Evolutionary conservation across 352 stramenopile species (phyloP).

Genomic region (Phytophthora cajani): DNA sequence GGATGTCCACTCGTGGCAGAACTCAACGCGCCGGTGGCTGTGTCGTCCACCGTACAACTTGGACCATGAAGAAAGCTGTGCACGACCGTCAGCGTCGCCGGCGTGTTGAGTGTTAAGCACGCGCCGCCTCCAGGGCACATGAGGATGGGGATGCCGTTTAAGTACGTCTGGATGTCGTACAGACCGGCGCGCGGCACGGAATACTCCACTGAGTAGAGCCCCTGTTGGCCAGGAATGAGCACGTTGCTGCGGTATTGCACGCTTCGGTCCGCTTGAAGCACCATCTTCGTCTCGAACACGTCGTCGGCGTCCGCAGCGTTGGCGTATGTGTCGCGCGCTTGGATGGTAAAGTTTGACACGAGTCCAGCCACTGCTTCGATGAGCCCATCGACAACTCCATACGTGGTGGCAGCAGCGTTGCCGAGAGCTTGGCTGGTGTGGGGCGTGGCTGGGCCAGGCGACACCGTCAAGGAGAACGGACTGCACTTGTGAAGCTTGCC

Average conservation of each 20-base stretch:
- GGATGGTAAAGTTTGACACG: slow-evolving; percentile 94
- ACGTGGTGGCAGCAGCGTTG: slow-evolving; percentile 47
- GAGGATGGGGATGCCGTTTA: slow-evolving; percentile 89
- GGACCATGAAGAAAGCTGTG: slow-evolving; percentile 89
- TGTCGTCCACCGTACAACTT: slow-evolving; percentile 87
- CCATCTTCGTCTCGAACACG: slow-evolving; percentile 88
- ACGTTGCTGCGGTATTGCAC: slow-evolving; percentile 89
- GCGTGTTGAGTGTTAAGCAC: slow-evolving; percentile 54
- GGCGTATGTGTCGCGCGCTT: slow-evolving; percentile 94
- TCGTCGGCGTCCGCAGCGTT: slow-evolving; percentile 67
- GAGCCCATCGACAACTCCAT: slow-evolving; percentile 85
- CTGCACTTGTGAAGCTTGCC: slow-evolving; percentile 94
- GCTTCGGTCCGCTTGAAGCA: slow-evolving; percentile 51
- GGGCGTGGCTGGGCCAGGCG: slow-evolving; percentile 87
- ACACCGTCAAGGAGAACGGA: slow-evolving; percentile 90
- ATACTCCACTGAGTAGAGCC: slow-evolving; percentile 94
- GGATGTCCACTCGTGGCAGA: slow-evolving; percentile 82
- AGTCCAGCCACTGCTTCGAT: slow-evolving; percentile 93
- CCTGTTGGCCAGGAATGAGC: slow-evolving; percentile 54
- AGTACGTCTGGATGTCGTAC: slow-evolving; percentile 86
- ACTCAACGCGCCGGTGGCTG: slow-evolving; percentile 71
- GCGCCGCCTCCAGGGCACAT: slow-evolving; percentile 82
- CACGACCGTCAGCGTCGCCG: slow-evolving; percentile 86
- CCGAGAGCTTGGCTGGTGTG: slow-evolving; percentile 92
- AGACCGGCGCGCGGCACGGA: slow-evolving; percentile 89